phyloP scores from a whole-genome alignment of 2,329 filamentous ascomycete genomes.

The Emmonsiellopsis sp. region DNA sequence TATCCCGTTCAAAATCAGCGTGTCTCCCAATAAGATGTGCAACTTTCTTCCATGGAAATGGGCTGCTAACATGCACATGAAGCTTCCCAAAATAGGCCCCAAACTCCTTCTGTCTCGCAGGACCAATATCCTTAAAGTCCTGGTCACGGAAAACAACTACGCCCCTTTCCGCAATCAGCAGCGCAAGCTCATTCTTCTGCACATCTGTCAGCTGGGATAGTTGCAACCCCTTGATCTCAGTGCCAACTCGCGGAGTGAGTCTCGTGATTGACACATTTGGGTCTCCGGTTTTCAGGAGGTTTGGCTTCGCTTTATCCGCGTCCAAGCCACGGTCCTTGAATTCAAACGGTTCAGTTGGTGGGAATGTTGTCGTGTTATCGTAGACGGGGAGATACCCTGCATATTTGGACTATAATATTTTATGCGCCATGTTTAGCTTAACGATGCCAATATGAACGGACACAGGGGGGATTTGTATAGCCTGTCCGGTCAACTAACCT shows the following conservation, averaged over 20 bases:
- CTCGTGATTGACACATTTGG: conserved; percentile 12
- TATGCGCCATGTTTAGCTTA: background rate
- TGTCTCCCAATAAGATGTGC: background rate
- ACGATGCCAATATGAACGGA: background rate
- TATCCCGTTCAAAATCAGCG: background rate
- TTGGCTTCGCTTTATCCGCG: conserved; percentile 35
- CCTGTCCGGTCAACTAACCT: background rate
- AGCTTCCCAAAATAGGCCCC: conserved; percentile 20
- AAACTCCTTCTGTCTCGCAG: conserved; percentile 13
- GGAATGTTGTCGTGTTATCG: conserved; percentile 28
- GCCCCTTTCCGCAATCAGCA: conserved; percentile 41
- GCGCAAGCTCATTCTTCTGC: conserved; percentile 53
- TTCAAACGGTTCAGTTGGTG: conserved; percentile 31
- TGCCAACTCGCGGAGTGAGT: conserved; percentile 53
- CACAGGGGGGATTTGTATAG: background rate
- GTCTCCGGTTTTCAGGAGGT: conserved; percentile 28
- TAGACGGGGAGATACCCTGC: conserved; percentile 26
- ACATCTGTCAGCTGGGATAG: conserved; percentile 50
- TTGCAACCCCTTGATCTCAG: conserved; percentile 55
- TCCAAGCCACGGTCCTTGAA: conserved; percentile 32
- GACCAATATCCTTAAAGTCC: conserved; percentile 13
- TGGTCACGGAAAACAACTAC: conserved; percentile 13
- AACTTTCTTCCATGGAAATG: background rate
- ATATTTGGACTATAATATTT: conserved; percentile 23
- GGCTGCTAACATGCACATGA: conserved; percentile 16